These are phyloP conservation scores for Camelina laxa DNA, from an alignment of 345 rosid genomes.

Conservation along the genomic window DNA sequence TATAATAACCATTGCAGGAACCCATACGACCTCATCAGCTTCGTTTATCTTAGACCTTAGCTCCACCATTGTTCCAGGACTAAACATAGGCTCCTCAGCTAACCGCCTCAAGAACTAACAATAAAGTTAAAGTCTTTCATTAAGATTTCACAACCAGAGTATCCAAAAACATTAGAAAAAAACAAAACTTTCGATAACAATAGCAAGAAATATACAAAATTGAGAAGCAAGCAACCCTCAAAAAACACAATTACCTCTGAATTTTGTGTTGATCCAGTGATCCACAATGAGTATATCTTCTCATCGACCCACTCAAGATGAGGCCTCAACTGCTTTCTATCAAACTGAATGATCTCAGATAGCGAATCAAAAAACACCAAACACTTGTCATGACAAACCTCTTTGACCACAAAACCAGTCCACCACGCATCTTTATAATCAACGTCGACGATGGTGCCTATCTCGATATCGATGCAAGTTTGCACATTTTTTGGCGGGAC, in stretches of 20 bases:
- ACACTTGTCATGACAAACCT: slow-evolving; percentile 40
- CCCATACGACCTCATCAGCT: not conserved
- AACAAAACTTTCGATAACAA: not conserved
- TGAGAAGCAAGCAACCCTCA: not conserved
- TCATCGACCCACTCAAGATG: slow-evolving; percentile 54
- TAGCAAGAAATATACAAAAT: not conserved
- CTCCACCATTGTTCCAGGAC: slow-evolving; percentile 16
- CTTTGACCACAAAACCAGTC: slow-evolving; percentile 58
- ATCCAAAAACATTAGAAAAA: not conserved
- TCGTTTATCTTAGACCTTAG: not conserved
- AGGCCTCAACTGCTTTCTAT: slow-evolving; percentile 49
- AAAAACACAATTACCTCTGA: not conserved
- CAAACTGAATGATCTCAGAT: slow-evolving; percentile 52
- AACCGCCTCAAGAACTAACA: not conserved
- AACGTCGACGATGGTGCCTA: slow-evolving; percentile 48
- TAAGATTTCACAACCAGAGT: not conserved
- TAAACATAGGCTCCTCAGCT: not conserved
- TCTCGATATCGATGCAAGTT: slow-evolving; percentile 27
- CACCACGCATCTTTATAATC: slow-evolving; percentile 53
- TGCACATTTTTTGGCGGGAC: slow-evolving; percentile 41
- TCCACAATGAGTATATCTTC: slow-evolving; percentile 38
- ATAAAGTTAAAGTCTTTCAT: not conserved
- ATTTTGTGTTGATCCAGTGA: slow-evolving; percentile 42
- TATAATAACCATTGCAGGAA: slow-evolving; percentile 33
- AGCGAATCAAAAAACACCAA: slow-evolving; percentile 55